phyloP scores from a whole-genome alignment of 257 asterid species.

The Perilla frutescens region DNA sequence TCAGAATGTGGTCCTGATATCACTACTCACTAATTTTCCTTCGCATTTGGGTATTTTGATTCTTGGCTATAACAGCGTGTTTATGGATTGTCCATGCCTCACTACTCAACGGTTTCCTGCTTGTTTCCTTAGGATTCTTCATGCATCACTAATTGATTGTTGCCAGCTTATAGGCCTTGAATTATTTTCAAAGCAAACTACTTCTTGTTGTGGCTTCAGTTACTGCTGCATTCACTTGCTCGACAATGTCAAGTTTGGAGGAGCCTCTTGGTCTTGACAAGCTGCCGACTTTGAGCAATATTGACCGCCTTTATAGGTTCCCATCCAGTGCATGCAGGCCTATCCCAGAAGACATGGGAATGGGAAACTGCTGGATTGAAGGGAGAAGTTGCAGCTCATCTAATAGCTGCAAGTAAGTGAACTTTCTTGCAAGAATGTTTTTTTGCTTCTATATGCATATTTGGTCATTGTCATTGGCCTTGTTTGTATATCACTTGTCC shows the following conservation, averaged over 20 bases:
- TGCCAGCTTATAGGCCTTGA: slow-evolving; percentile 27
- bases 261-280: slow-evolving; percentile 92
- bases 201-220: slow-evolving; percentile 32
- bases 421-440: slow-evolving; percentile 19
- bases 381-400: slow-evolving; percentile 94
- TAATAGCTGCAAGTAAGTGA: slow-evolving; percentile 75
- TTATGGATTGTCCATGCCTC: slow-evolving; percentile 18
- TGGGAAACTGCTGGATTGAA: slow-evolving; percentile 83
- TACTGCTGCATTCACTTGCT: slow-evolving; percentile 41
- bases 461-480: neutral
- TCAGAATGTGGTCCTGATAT: neutral
- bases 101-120: slow-evolving; percentile 29
- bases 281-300: slow-evolving; percentile 79
- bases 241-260: slow-evolving; percentile 94
- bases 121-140: slow-evolving; percentile 14
- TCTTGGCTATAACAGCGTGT: slow-evolving; percentile 11
- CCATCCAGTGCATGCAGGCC: slow-evolving; percentile 88
- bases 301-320: slow-evolving; percentile 64
- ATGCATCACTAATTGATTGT: slow-evolving; percentile 29
- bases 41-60: slow-evolving; percentile 23
- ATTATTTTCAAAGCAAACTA: slow-evolving; percentile 24
- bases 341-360: slow-evolving; percentile 63
- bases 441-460: slow-evolving; percentile 8
- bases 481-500: slow-evolving; percentile 7
- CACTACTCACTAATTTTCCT: neutral